A percentile compares a stretch with the other conserved stretches of the same genome.
phyloP scores from a whole-genome alignment of 106 monocot genomes.

The Acorus calamus region DNA sequence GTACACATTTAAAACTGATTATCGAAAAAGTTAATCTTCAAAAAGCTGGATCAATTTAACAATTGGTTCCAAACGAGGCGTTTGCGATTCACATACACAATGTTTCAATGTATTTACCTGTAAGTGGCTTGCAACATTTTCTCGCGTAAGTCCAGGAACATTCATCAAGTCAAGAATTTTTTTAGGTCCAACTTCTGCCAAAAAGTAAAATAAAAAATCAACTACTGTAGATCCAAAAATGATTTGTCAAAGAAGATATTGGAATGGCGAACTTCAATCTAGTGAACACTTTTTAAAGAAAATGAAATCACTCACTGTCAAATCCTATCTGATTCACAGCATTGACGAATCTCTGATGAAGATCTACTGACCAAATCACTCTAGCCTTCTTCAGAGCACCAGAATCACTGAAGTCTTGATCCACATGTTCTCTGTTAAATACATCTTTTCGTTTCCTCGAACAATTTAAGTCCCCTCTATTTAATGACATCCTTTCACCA shows the following conservation, averaged over 20 bases:
- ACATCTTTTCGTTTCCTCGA: constrained; percentile 60
- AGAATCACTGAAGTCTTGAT: constrained; percentile 53
- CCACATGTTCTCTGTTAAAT: constrained; percentile 39
- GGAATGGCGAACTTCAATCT: neutral
- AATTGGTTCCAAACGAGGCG: no score
- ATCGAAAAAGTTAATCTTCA: no score
- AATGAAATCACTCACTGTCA: constrained; percentile 54
- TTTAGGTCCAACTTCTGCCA: constrained; percentile 93
- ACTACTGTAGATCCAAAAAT: no score
- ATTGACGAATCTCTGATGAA: constrained; percentile 89
- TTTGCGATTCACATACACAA: no score
- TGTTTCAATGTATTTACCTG: constrained; percentile 36
- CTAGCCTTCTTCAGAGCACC: constrained; percentile 69
- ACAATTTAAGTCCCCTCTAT: constrained; percentile 25
- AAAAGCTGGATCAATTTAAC: no score
- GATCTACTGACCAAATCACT: constrained; percentile 92
- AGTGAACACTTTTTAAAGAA: no score
- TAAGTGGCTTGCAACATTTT: constrained; percentile 94
- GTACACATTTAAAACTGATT: no score
- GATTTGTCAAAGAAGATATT: neutral
- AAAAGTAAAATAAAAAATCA: neutral
- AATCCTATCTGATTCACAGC: constrained; percentile 96
- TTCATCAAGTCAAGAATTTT: constrained; percentile 95
- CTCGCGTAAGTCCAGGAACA: constrained; percentile 84
- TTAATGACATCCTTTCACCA: constrained; percentile 40